These are phyloP conservation scores for Antrodiella citrinella DNA, from an alignment of 768 basidiomycete species.

Conservation along the genomic window DNA sequence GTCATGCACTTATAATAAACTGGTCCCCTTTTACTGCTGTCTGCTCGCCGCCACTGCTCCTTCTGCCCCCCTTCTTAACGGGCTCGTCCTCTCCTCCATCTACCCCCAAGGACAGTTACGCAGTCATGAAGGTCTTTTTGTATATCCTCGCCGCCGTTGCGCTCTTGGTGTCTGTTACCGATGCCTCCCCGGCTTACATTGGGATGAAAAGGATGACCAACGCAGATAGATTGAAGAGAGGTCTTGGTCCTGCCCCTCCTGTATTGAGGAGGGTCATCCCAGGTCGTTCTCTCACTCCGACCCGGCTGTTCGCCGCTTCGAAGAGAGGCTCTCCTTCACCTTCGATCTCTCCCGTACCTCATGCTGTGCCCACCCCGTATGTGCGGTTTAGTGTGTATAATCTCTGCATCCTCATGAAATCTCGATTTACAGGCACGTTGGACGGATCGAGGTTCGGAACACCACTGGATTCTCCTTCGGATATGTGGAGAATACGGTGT, in stretches of 20 bases:
- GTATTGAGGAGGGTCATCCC: neutral
- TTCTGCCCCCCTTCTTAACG: neutral
- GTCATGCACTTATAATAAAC: neutral
- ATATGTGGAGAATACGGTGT: neutral
- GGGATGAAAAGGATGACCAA: constrained; percentile 1
- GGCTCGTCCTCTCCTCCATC: neutral
- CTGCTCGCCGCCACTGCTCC: neutral
- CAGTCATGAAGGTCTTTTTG: neutral
- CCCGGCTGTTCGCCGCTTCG: neutral
- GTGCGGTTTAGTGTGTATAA: too few species aligned
- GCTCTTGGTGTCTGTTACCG: neutral
- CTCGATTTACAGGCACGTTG: neutral
- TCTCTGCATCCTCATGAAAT: too few species aligned
- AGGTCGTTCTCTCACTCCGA: neutral
- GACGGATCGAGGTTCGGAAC: neutral
- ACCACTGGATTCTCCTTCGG: neutral
- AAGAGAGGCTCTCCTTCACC: neutral
- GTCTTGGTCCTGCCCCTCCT: neutral
- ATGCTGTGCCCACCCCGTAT: neutral
- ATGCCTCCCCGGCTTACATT: neutral
- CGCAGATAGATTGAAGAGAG: neutral
- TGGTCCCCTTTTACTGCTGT: neutral
- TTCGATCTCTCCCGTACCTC: neutral
- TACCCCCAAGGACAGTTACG: neutral
- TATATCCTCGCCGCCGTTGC: neutral